These are phyloP conservation scores for Plasmodium ovale DNA, from an alignment of 169 alveolate genomes.

Conservation along the genomic window DNA sequence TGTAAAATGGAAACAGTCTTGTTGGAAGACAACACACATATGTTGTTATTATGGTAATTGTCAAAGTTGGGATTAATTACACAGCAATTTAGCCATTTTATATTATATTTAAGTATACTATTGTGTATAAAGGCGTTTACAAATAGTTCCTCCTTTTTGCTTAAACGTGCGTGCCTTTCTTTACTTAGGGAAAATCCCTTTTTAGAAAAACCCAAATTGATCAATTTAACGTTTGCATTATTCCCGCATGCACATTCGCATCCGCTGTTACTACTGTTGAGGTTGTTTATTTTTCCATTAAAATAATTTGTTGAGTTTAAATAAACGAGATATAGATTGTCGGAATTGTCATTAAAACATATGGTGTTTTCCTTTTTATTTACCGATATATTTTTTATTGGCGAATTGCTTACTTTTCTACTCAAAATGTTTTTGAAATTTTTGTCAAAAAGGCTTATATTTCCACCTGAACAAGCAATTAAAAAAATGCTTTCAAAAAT, in stretches of 20 bases:
- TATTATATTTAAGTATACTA: conserved; percentile 30
- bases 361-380: conserved; percentile 45
- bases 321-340: conserved; percentile 18
- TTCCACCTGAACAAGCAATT: conserved; percentile 64
- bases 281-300: not conserved
- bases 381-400: conserved; percentile 30
- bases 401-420: conserved; percentile 9
- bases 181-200: not conserved
- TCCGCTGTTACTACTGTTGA: not conserved
- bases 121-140: conserved; percentile 6
- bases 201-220: not conserved
- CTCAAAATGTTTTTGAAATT: conserved; percentile 19
- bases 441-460: conserved; percentile 31
- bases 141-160: conserved; percentile 24
- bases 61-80: conserved; percentile 49
- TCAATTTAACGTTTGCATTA: not conserved
- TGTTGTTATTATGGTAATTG: conserved; percentile 38
- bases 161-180: not conserved
- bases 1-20: conserved; percentile 40
- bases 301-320: conserved; percentile 1
- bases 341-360: conserved; percentile 33
- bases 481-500: conserved; percentile 40
- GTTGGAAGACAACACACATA: conserved; percentile 30
- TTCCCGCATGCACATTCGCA: not conserved
- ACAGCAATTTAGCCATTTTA: conserved; percentile 28